Evolutionary conservation across 495 filamentous ascomycete species (phyloP).

Genomic region (Daldinia grandis): DNA sequence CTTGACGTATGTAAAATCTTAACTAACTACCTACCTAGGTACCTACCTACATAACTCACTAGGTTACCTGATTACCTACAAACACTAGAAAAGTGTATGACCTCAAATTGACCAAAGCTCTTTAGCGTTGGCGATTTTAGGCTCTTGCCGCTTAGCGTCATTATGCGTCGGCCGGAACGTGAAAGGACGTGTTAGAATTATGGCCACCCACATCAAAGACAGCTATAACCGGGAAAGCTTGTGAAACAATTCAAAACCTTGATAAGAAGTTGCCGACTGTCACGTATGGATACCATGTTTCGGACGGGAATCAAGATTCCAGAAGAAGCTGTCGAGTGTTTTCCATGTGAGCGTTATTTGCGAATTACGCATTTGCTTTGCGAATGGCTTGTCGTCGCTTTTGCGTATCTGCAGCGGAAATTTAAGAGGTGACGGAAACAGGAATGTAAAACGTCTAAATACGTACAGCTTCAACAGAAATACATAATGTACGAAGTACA

Average conservation of each 20-base stretch:
- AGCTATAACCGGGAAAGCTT: neutral
- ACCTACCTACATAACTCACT: too few species aligned
- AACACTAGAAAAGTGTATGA: neutral
- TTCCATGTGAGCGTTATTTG: neutral
- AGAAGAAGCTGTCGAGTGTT: neutral
- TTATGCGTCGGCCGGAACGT: neutral
- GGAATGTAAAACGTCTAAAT: neutral
- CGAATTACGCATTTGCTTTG: neutral
- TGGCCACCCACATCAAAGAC: conserved; percentile 14
- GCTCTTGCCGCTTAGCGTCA: conserved; percentile 8
- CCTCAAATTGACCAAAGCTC: conserved; percentile 2
- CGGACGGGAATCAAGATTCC: conserved; percentile 5
- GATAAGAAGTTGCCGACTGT: neutral
- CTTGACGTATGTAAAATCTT: neutral
- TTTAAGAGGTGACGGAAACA: neutral
- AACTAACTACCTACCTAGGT: too few species aligned
- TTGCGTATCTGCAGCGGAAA: neutral
- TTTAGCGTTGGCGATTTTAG: conserved; percentile 3
- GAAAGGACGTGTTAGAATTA: neutral
- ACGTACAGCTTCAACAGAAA: neutral
- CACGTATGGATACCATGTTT: conserved; percentile 10
- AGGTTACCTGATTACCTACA: too few species aligned
- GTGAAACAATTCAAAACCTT: conserved; percentile 3
- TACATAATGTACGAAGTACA: neutral
- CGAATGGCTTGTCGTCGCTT: neutral